These are phyloP conservation scores for Cymbopogon flexuosus DNA, from an alignment of 202 grass and related monocot genomes.

Conservation along the genomic window DNA sequence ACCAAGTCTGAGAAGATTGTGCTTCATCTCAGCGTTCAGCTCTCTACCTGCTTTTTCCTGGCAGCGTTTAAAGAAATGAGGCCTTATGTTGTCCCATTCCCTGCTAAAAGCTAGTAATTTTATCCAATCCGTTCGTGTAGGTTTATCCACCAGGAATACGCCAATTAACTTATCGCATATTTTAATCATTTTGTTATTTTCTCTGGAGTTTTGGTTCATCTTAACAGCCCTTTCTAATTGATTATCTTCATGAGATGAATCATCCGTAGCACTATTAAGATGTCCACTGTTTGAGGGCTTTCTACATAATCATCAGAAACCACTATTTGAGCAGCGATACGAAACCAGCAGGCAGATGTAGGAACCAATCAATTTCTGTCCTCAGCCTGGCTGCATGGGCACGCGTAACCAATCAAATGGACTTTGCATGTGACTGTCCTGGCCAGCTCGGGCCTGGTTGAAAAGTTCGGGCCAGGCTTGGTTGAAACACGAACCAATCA, in stretches of 20 bases:
- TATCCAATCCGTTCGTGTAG: constrained; percentile 75
- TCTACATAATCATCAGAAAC: constrained; percentile 35
- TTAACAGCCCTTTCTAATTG: not conserved
- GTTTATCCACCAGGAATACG: constrained; percentile 85
- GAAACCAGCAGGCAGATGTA: no score
- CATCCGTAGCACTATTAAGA: constrained; percentile 1
- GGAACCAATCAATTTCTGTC: no score
- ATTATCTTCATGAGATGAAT: constrained; percentile 23
- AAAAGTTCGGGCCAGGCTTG: no score
- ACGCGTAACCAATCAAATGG: no score
- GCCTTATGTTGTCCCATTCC: constrained; percentile 69
- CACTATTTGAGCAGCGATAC: no score
- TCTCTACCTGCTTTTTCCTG: constrained; percentile 70
- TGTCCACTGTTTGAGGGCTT: constrained; percentile 37
- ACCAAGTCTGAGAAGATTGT: constrained; percentile 65
- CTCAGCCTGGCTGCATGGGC: no score
- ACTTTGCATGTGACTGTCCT: no score
- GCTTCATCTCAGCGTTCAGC: constrained; percentile 74
- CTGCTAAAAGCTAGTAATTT: constrained; percentile 82
- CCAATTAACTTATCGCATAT: constrained; percentile 82
- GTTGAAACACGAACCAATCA: no score
- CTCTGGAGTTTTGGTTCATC: constrained; percentile 21
- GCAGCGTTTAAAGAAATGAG: constrained; percentile 69
- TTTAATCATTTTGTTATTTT: constrained; percentile 56
- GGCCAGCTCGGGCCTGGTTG: no score